Percentiles rank a stretch among this genome's conserved stretches.
phyloP scores from a whole-genome alignment of 176 grass and related monocot species.

The Poa annua region DNA sequence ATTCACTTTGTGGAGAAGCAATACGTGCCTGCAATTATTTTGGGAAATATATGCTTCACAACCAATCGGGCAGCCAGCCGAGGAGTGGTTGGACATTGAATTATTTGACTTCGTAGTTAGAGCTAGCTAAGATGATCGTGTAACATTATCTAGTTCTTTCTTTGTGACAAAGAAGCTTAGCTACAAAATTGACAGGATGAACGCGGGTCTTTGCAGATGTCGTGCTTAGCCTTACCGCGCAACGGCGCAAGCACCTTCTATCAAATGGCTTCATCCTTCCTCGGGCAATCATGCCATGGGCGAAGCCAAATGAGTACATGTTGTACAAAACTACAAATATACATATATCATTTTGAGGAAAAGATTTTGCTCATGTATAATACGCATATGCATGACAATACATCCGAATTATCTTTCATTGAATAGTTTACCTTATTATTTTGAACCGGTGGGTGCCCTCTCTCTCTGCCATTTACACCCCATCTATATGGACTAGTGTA shows the following conservation, averaged over 20 bases:
- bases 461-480: too few species aligned
- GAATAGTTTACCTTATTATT: too few species aligned
- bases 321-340: too few species aligned
- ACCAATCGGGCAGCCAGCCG: too few species aligned
- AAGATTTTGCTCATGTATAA: too few species aligned
- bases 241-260: not conserved
- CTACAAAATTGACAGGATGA: not conserved
- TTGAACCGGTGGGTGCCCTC: too few species aligned
- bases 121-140: not conserved
- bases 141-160: not conserved
- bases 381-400: too few species aligned
- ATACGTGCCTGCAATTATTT: not conserved
- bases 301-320: too few species aligned
- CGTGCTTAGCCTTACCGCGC: not conserved
- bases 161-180: not conserved
- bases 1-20: not conserved
- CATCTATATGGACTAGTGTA: too few species aligned
- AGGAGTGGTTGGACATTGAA: slow-evolving; percentile 2
- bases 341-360: too few species aligned
- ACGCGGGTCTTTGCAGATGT: not conserved
- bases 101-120: not conserved
- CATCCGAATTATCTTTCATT: too few species aligned
- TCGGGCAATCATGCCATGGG: too few species aligned
- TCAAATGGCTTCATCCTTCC: not conserved
- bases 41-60: not conserved